Base-by-base conservation (phyloP, 1,284 basidiomycete genomes). In the Phellopilus nigrolimitatus region DNA sequence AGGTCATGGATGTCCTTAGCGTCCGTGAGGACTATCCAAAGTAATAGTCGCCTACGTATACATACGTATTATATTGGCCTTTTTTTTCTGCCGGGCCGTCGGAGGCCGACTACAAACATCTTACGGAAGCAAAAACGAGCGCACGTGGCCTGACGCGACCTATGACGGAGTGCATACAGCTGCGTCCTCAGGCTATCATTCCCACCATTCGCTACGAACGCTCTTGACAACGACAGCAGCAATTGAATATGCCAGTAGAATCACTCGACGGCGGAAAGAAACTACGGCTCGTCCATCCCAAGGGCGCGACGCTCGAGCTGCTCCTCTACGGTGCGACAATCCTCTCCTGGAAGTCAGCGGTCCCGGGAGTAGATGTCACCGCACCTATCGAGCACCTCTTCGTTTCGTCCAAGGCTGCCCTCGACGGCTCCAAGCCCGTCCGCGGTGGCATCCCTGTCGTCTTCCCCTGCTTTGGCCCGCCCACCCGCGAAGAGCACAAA, bases 391-490 rank as follows among this genome's bases (percentile, higher is more conserved):
- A 93, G 64, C 75, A 84, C 22, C 71, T 92, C 36, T 95, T 91
- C 59, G 72, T 91, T 7, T 89, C 86, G 15, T 76, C 78, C 22
- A 90, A 86, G 64, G 84, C 90, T 1, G 68, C 71, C 12, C 68
- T 91, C 2, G 89, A 93, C 61, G 88, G 87, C 1, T 78, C 79
- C 49, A 82, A 82, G 63, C 72, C 83, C 33, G 76, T 92, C 19
- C 77, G 90, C 49, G 90, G 90, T n/a, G 90, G 90, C 1, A 90
- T 92, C 21, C 90, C 88, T 3, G 69, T 91, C 39, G 84, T 89
- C 28, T 92, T 91, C 67, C 91, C 91, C 25, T 87, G 85, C 67
- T 94, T 94, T 62, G 91, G 91, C 34, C 34, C 12, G 4, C 13
- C 8, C 19, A 73, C 70, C 4, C 84, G 83, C 59, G n/a, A n/a